phyloP scores from a whole-genome alignment of 1,284 basidiomycete species.

The Pterulicium gracile region DNA sequence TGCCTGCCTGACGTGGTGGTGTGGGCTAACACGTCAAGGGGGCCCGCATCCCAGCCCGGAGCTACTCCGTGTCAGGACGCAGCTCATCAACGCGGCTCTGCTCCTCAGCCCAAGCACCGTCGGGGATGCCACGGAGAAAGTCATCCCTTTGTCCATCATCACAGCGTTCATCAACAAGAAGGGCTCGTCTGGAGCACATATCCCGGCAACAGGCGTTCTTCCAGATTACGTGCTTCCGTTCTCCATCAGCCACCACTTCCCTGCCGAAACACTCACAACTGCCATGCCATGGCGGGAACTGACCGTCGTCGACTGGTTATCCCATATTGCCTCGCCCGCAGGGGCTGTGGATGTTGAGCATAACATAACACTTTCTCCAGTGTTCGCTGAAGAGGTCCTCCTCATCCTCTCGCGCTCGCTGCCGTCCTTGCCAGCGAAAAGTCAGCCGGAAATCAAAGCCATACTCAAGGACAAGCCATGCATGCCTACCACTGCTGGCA shows the following conservation, averaged over 20 bases:
- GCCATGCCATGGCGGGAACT: conserved; percentile 82
- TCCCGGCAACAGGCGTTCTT: conserved; percentile 78
- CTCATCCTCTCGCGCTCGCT: conserved; percentile 66
- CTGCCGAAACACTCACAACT: conserved; percentile 40
- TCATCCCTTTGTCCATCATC: conserved; percentile 63
- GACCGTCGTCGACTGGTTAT: conserved; percentile 67
- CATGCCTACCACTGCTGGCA: conserved; percentile 77
- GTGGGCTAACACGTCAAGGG: conserved; percentile 43
- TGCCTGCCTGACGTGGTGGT: conserved; percentile 88
- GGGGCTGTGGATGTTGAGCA: conserved; percentile 17
- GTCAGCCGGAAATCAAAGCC: conserved; percentile 46
- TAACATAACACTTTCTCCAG: conserved; percentile 58
- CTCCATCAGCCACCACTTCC: conserved; percentile 54
- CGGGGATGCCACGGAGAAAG: conserved; percentile 31
- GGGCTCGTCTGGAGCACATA: conserved; percentile 33
- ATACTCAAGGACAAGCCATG: conserved; percentile 60
- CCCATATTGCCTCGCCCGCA: conserved; percentile 50
- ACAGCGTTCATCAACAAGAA: conserved; percentile 68
- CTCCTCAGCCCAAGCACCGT: conserved; percentile 28
- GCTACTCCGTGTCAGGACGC: conserved; percentile 38
- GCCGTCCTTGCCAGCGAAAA: conserved; percentile 50
- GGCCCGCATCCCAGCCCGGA: conserved; percentile 23
- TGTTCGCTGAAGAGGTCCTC: conserved; percentile 81
- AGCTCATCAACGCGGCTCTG: conserved; percentile 65
- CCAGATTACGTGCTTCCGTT: conserved; percentile 73